Base-by-base conservation (phyloP, 257 asterid genomes). In the Nicotiana knightiana region DNA sequence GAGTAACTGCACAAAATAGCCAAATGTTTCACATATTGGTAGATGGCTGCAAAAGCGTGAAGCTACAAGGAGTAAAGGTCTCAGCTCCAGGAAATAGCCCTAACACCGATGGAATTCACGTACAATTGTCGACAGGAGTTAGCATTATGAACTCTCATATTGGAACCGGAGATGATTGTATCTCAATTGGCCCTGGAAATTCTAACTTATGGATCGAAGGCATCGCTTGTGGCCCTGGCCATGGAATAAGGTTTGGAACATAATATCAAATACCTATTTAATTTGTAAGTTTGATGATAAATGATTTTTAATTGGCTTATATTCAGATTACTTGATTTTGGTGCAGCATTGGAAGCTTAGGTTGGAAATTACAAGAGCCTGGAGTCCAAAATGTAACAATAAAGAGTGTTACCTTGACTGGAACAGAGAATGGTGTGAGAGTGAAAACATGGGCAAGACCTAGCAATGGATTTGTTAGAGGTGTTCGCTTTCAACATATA, bases 61-160 rank as follows among this genome's bases (percentile, higher is more conserved):
- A 43, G 61, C 17, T 87, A 76, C 80, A 77, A 54, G 85, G 81
- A 54, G 84, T 82, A 3, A 82, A 73, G 37, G 61, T 82, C 54
- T 26, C 32, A 77, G 83, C 89, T 9, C 59, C 87, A 18, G 86
- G 82, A 64, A 66, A 65, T 57, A 84, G 89, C 57, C 89, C 85
- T 0, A 86, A 86, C 77, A 86, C 89, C 0, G 87, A 86, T n/a
- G 89, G 87, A 16, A 76, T 86, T 46, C 89, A 86, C 65, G 85
- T 86, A 1, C 89, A 86, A n/a, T 66, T 39, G n/a, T 86, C 89
- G 13, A 18, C 89, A 1, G 67, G 73, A 1, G 61, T 86, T 2
- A 65, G 58, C 15, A 84, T 86, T 86, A 61, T 46, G 77, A 81
- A 84, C 46, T 81, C 87, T 0, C 46, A 30, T 15, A 83, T 86